Base-by-base conservation (phyloP, 176 grass and related monocot species). In the Chloris gayana region DNA sequence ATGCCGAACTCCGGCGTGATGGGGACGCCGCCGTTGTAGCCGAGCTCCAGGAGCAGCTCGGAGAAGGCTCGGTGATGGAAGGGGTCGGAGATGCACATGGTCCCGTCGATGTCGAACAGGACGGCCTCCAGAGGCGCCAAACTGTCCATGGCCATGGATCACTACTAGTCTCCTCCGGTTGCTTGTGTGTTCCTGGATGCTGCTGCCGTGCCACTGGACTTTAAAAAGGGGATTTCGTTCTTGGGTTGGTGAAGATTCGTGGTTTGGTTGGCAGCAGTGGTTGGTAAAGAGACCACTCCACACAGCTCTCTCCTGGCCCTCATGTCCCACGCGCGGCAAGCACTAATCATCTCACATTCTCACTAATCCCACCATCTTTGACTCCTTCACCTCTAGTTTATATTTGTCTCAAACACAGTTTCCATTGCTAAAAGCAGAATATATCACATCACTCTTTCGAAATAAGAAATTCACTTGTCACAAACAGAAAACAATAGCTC, bases 71-170 rank as follows among this genome's bases (percentile, higher is more conserved):
- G 15, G 88, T 98, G 80, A 67, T 92, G 95, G 78, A 92, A 90
- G 1, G 95, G 95, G 82, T 98, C 95, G 1, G 92, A 90, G 24
- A 87, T 72, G 59, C 80, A 70, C 73, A 97, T 77, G 0, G 95
- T 97, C 62, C 92, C 92, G 39, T 98, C 90, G 79, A 98, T 85
- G 77, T 98, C 95, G 69, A 98, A 93, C 61, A 98, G 72, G 14
- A 98, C 47, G 24, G 95, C 95, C 51, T 87, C 92, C 25, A 98
- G 69, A 6, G 85, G 86, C 58, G 89, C 65, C 42, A 92, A 58
- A 26, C 71, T 72, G 41, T 60, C 62, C 9, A 97, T 57, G 58
- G 76, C 85, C 25, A 89, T 86, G 86, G 50, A 54, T n/a, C n/a
- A n/a, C 19, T 54, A 21, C 6, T 54, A 4, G 19, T 54, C 50